A percentile compares a stretch with the other conserved stretches of the same genome.
Evolutionary conservation across 2,329 filamentous ascomycete genomes (phyloP).

Genomic region (Leptosphaerulina australis): DNA sequence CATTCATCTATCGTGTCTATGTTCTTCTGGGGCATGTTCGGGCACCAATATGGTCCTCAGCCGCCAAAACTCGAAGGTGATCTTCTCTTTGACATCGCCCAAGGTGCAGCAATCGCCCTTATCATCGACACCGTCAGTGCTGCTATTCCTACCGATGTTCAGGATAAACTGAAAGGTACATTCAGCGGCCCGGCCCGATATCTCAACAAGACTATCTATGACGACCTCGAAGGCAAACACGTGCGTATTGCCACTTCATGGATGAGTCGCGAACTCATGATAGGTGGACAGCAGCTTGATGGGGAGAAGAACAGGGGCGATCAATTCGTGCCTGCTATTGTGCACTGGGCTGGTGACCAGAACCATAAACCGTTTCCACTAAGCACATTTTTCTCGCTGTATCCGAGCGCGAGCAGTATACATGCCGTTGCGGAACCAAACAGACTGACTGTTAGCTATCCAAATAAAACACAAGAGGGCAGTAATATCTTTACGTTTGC

Average conservation of each 20-base stretch:
- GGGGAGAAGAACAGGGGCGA: conserved; percentile 27
- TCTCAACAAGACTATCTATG: conserved; percentile 16
- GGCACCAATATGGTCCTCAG: conserved; percentile 12
- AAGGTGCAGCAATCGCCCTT: conserved; percentile 13
- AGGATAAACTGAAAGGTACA: conserved; percentile 7
- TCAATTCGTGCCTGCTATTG: conserved; percentile 52
- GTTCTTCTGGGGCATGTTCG: conserved; percentile 20
- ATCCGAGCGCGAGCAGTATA: conserved; percentile 53
- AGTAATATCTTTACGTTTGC: conserved; percentile 29
- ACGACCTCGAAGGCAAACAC: conserved; percentile 36
- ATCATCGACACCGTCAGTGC: conserved; percentile 9
- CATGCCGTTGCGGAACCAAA: conserved; percentile 47
- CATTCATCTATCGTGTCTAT: conserved; percentile 15
- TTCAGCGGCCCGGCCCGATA: conserved; percentile 2
- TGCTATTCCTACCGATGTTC: neutral
- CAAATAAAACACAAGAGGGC: conserved; percentile 27
- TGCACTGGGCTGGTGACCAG: conserved; percentile 55
- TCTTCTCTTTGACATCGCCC: conserved; percentile 12
- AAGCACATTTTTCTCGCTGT: conserved; percentile 23
- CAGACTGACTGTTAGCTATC: conserved; percentile 25
- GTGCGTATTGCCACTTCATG: conserved; percentile 47
- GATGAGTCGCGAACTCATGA: conserved; percentile 53
- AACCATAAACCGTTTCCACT: conserved; percentile 36
- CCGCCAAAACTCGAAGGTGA: conserved; percentile 10
- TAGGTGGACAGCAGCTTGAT: conserved; percentile 39